These are phyloP conservation scores for Malus sieversii DNA, from an alignment of 306 rosid species.

Conservation along the genomic window DNA sequence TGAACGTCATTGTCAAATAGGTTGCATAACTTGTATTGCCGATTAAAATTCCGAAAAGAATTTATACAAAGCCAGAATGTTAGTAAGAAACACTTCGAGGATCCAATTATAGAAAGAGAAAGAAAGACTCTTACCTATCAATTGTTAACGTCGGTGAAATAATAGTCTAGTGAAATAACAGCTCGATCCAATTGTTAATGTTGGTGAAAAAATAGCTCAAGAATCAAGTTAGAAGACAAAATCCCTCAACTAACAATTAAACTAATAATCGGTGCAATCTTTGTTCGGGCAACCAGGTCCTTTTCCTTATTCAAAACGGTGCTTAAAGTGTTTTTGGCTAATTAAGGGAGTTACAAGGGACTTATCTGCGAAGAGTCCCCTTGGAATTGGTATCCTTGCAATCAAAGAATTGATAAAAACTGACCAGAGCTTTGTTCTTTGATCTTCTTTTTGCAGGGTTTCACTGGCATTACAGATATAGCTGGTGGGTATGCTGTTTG, in stretches of 20 bases:
- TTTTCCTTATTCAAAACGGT: too few species aligned
- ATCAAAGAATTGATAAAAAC: not conserved
- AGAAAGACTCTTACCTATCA: too few species aligned
- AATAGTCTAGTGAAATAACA: too few species aligned
- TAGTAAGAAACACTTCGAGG: not conserved
- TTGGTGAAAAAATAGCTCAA: not conserved
- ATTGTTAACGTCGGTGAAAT: too few species aligned
- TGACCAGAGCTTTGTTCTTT: not conserved
- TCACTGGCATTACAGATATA: slow-evolving; percentile 62
- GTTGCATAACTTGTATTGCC: not conserved
- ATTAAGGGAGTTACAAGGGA: too few species aligned
- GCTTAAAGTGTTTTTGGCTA: too few species aligned
- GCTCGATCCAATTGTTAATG: too few species aligned
- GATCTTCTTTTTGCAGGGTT: slow-evolving; percentile 44
- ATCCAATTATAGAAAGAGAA: too few species aligned
- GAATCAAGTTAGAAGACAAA: not conserved
- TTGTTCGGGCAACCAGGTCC: not conserved
- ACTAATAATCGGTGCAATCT: too few species aligned
- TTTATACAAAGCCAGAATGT: not conserved
- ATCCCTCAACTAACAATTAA: not conserved
- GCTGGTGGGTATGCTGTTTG: slow-evolving; percentile 91
- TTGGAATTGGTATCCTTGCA: not conserved
- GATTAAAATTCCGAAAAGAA: not conserved
- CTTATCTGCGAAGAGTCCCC: not conserved
- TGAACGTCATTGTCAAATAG: slow-evolving; percentile 7